A percentile compares a stretch with the other conserved stretches of the same genome.
phyloP scores from a whole-genome alignment of 768 basidiomycete genomes.

The Gymnopilus dilepis region DNA sequence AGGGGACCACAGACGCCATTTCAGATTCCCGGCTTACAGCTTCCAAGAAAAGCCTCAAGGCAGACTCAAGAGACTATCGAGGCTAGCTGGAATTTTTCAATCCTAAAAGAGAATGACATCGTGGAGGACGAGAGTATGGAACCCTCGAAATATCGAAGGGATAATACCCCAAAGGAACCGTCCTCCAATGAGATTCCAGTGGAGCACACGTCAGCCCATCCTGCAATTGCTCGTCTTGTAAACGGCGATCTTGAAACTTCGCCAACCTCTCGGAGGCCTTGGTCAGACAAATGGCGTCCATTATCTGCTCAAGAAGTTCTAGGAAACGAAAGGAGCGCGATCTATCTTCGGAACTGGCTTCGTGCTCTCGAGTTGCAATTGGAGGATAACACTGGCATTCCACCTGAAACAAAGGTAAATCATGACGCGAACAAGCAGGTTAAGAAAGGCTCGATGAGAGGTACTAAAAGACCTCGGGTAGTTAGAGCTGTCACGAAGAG shows the following conservation, averaged over 20 bases:
- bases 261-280: conserved; percentile 49
- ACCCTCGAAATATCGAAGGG: conserved; percentile 6
- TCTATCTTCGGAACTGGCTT: conserved; percentile 82
- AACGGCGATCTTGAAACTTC: conserved; percentile 25
- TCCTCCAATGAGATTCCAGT: conserved; percentile 25
- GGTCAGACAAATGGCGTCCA: conserved; percentile 82
- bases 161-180: conserved; percentile 6
- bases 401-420: neutral
- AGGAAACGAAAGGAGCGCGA: conserved; percentile 74
- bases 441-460: conserved; percentile 36
- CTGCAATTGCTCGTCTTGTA: conserved; percentile 53
- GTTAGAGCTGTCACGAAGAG: conserved; percentile 57
- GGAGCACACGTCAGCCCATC: conserved; percentile 46
- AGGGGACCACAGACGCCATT: conserved; percentile 55
- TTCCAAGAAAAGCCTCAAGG: conserved; percentile 4
- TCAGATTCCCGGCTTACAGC: neutral
- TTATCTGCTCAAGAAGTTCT: conserved; percentile 74
- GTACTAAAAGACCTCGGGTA: conserved; percentile 63
- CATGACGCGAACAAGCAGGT: conserved; percentile 31
- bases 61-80: neutral
- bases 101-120: conserved; percentile 15
- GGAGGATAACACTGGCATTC: conserved; percentile 25
- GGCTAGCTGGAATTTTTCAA: conserved; percentile 7
- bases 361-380: conserved; percentile 68
- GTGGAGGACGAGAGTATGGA: conserved; percentile 7